Evolutionary conservation across 1,139 yeast species (phyloP), one percentile per base, ranked within the genome.

Genomic region (Barnettozyma hawaiiensis): DNA sequence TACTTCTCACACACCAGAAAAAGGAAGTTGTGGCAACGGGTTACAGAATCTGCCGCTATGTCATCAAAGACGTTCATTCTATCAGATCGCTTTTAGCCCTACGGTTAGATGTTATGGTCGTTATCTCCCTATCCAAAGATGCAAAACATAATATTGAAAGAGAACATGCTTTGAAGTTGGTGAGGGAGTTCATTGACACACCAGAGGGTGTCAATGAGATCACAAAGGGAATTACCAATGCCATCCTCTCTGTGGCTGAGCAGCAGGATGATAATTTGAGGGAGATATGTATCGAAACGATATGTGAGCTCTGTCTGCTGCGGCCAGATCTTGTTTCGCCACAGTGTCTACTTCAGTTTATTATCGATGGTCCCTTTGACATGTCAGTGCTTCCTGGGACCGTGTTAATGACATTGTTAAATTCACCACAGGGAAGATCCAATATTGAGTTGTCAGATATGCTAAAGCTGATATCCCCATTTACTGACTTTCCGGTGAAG

Each of bases 21-120:
- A 72, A 83, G 23, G 82, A 80, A 48, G 84, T 85, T 1, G 70
- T 81, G 14, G 84, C 92, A 1, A 74, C 86, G 5, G 95, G 92
- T 0, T 87, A 80, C 60, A 69, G 95, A 40, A 71, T 89, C 3
- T 73, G 87, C 26, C 67, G 96, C 18, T 75, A 82, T 50, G 67
- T 84, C 19, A 68, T 84, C 26, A 71, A 75, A 21, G 76, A 76
- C 49, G 60, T 67, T 27, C 76, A 75, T 12, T 75, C 87, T 2
- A 57, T 73, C 11, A 65, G 72, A 10, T 56, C 72, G 34, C 67
- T 79, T 34, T 69, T 72, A 24, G 65, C 71, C 8, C 56, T 76
- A 39, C 75, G 78, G 45, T 58, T 86, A 10, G 85, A 86, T 47
- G 71, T 76, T 5, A 76, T 81, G 52, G 62, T 89, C 10, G 75